Base-by-base conservation (phyloP, 2,329 filamentous ascomycete species). In the Dactylellina drechsleri region DNA sequence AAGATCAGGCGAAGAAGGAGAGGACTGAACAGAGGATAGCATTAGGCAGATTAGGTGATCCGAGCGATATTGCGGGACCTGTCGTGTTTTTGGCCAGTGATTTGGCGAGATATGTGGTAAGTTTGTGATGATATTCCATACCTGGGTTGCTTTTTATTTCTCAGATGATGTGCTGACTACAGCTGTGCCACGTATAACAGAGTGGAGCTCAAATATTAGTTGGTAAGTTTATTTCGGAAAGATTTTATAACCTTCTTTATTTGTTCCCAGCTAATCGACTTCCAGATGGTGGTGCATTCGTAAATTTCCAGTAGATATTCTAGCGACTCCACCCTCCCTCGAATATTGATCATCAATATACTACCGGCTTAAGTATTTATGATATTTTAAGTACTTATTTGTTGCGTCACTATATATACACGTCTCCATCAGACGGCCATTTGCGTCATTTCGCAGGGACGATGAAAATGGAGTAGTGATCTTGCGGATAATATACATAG, bases 11-110 rank as follows among this genome's bases (percentile, higher is more conserved):
- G 77, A 96, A 95, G 87, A 85, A 88, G 79, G 82, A 79, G 78
- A 93, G 94, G 81, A 93, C 93, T 90, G 91, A 95, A 82, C 87
- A 87, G 1, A 84, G 92, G 76, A 94, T 95, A 78, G 92, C 92
- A 52, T 82, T 96, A 50, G 92, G 91, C 0, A 85, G 92, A 78
- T 87, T 90, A n/a, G 92, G 91, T 0, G 84, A 85, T 78, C 87
- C 92, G 15, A 81, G 80, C n/a, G 92, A 96, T 84, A 81, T 96
- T 81, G 91, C 89, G 0, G 92, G 93, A 0, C 92, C 92, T 1
- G 92, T 92, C 4, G 89, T 96, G 31, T 96, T 96, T 82, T 83
- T 96, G 80, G 92, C 90, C 0, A 91, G 90, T 79, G 90, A 91
- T 74, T 82, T 96, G 83, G 94, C 90, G 81, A 87, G 87, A 23